A percentile compares a stretch with the other conserved stretches of the same genome.
Evolutionary conservation across 352 stramenopile species (phyloP).

Genomic region (Thraustotheca clavata): DNA sequence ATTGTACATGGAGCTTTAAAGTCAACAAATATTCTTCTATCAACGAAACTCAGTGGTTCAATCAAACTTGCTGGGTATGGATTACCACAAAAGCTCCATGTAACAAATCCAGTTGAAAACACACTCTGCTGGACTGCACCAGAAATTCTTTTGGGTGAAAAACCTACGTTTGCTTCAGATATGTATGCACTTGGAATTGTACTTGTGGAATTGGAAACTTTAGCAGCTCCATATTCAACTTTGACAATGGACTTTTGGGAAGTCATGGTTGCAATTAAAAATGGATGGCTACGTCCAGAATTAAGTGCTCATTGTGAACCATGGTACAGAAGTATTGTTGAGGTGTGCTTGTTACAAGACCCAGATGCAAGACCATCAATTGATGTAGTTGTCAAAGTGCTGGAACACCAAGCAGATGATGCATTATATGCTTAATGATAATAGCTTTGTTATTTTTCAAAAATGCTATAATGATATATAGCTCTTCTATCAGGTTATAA

Average conservation of each 20-base stretch:
- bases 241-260: constrained; percentile 26
- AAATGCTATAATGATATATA: no score
- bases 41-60: neutral
- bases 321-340: neutral
- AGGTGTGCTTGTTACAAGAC: neutral
- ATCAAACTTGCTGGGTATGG: neutral
- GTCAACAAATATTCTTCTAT: neutral
- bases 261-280: constrained; percentile 3
- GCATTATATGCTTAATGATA: no score
- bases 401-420: no score
- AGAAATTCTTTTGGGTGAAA: constrained; percentile 73
- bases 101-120: constrained; percentile 3
- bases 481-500: no score
- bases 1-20: neutral
- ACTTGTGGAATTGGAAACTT: constrained; percentile 75
- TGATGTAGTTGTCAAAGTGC: neutral
- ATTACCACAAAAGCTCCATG: neutral
- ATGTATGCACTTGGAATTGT: constrained; percentile 82
- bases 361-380: neutral
- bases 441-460: no score
- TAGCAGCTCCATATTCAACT: constrained; percentile 68
- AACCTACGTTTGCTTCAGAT: constrained; percentile 64
- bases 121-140: constrained; percentile 81
- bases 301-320: neutral
- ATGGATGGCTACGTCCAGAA: neutral